phyloP scores from a whole-genome alignment of 768 basidiomycete species.

The Dioszegia hungarica region DNA sequence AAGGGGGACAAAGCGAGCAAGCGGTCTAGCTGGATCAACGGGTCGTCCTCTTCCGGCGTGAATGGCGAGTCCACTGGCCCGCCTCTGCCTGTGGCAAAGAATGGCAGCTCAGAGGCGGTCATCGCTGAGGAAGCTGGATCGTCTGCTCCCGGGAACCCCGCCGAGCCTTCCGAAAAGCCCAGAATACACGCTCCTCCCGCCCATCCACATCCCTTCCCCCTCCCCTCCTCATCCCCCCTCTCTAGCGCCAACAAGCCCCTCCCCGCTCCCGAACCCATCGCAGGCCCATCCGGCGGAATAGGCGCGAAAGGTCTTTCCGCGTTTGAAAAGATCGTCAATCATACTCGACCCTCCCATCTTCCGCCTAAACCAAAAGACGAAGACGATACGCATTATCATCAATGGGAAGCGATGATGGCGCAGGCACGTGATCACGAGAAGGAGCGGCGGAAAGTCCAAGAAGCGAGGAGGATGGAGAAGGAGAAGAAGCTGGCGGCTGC shows the following conservation, averaged over 20 bases:
- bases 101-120: background rate
- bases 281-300: background rate
- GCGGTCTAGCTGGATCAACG: constrained; percentile 1
- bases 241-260: background rate
- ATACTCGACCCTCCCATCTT: constrained; percentile 41
- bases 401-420: constrained; percentile 48
- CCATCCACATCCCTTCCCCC: constrained; percentile 37
- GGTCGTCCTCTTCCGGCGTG: background rate
- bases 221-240: constrained; percentile 13
- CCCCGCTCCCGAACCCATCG: background rate
- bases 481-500: constrained; percentile 31
- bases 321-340: constrained; percentile 38
- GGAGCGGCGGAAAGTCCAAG: constrained; percentile 19
- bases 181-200: constrained; percentile 36
- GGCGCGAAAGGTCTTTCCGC: constrained; percentile 20
- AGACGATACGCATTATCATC: constrained; percentile 42
- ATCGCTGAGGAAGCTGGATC: background rate
- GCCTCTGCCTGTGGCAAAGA: background rate
- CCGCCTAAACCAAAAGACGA: constrained; percentile 45
- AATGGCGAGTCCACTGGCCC: background rate
- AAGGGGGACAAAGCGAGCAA: constrained; percentile 3
- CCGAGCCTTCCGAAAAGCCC: constrained; percentile 3
- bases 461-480: constrained; percentile 25
- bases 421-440: constrained; percentile 34
- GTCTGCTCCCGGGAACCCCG: too few species aligned